A percentile compares a stretch with the other conserved stretches of the same genome.
Conservation (phyloP, 2,329 filamentous ascomycete genomes). For the Ceratocystis diversiconidia region DNA sequence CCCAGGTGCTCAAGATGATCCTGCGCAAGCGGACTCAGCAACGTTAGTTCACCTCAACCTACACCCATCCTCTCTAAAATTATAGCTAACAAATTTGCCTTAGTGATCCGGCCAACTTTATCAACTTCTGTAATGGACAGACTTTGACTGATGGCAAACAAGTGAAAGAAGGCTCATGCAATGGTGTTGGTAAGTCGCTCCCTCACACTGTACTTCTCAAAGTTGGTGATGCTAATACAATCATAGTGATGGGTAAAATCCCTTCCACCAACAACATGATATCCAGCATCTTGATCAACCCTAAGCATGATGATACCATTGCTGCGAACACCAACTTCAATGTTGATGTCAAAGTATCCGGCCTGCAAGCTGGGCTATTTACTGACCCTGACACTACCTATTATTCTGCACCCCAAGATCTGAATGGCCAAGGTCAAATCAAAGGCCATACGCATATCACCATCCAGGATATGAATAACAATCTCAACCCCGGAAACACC, state of each 20-base stretch:
- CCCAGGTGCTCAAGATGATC: constrained; percentile 33
- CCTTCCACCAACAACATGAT: constrained; percentile 42
- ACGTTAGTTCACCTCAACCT: constrained; percentile 32
- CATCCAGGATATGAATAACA: constrained; percentile 40
- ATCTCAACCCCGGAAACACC: constrained; percentile 36
- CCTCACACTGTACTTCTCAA: not conserved
- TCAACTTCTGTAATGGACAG: constrained; percentile 46
- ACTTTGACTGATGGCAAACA: constrained; percentile 48
- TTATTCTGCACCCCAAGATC: constrained; percentile 44
- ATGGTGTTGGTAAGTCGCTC: constrained; percentile 41
- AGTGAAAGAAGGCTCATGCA: constrained; percentile 45
- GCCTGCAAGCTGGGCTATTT: constrained; percentile 44
- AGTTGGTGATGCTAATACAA: constrained; percentile 19
- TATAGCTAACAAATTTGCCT: constrained; percentile 19
- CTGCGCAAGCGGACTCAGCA: constrained; percentile 37
- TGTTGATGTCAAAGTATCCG: constrained; percentile 37
- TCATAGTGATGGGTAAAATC: constrained; percentile 44
- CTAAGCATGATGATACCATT: constrained; percentile 37
- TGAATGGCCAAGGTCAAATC: constrained; percentile 35
- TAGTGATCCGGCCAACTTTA: constrained; percentile 46
- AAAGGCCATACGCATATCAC: constrained; percentile 48
- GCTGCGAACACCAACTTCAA: constrained; percentile 36
- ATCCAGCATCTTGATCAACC: constrained; percentile 39
- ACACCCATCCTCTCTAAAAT: not conserved
- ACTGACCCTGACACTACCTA: constrained; percentile 47